These are phyloP conservation scores for Neospora caninum DNA, from an alignment of 169 alveolate genomes.

Conservation along the genomic window DNA sequence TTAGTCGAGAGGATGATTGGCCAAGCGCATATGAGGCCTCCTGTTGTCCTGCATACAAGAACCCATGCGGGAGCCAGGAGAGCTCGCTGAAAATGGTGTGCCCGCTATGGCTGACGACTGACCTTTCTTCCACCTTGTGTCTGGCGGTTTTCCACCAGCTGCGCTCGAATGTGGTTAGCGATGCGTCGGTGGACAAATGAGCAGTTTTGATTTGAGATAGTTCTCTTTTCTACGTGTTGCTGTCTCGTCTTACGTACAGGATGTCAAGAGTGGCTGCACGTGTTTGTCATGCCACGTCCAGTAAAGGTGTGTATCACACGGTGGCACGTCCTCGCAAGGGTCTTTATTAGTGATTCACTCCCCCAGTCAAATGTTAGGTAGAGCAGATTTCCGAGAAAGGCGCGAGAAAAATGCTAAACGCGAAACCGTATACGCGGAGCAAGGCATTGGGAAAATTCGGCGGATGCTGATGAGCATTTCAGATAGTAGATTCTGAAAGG, in stretches of 20 bases:
- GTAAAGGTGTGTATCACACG: too few species aligned
- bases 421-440: too few species aligned
- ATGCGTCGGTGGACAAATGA: background rate
- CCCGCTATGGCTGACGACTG: background rate
- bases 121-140: background rate
- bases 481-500: conserved; percentile 17
- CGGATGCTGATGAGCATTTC: background rate
- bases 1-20: conserved; percentile 4
- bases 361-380: too few species aligned
- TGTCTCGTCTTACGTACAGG: too few species aligned
- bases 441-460: background rate
- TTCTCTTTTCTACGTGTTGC: too few species aligned
- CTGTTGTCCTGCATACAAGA: conserved; percentile 46
- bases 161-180: background rate
- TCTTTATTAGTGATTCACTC: too few species aligned
- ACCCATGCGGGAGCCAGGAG: conserved; percentile 43
- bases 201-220: too few species aligned
- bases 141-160: background rate
- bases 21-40: background rate
- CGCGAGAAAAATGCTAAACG: too few species aligned
- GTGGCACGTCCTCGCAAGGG: too few species aligned
- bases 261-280: too few species aligned
- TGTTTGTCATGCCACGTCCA: too few species aligned
- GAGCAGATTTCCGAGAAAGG: too few species aligned
- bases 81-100: background rate